Evolutionary conservation across 306 rosid species (phyloP).

Genomic region (Quercus aquifolioides): DNA sequence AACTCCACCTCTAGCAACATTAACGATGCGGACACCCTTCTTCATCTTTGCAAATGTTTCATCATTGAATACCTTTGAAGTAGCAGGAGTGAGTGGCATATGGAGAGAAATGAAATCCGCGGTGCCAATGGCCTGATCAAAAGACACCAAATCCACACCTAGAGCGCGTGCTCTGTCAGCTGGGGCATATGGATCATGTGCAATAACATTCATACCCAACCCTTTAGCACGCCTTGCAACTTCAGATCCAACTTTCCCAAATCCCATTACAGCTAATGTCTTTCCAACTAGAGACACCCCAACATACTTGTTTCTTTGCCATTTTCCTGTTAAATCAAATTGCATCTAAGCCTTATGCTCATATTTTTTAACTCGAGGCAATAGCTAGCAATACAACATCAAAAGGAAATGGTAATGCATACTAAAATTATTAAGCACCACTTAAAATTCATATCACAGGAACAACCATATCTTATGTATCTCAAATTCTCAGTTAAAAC

Average conservation of each 20-base stretch:
- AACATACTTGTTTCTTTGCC: conserved; percentile 85
- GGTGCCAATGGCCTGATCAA: conserved; percentile 67
- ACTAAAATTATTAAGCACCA: background rate
- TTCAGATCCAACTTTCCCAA: conserved; percentile 95
- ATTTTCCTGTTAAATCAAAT: conserved; percentile 48
- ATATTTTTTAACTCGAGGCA: background rate
- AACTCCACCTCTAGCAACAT: conserved; percentile 93
- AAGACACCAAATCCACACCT: conserved; percentile 85
- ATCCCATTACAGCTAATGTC: conserved; percentile 80
- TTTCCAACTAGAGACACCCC: conserved; percentile 96
- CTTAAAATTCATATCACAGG: too few relatives aligned
- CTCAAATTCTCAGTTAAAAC: too few relatives aligned
- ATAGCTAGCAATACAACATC: background rate
- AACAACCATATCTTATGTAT: too few relatives aligned
- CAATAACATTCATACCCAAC: conserved; percentile 79
- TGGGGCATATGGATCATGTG: conserved; percentile 94
- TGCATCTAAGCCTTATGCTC: background rate
- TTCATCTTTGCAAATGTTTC: conserved; percentile 67
- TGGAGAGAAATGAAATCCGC: conserved; percentile 89
- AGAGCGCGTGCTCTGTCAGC: conserved; percentile 85
- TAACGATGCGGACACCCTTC: conserved; percentile 75
- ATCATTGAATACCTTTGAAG: conserved; percentile 72
- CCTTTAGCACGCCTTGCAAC: conserved; percentile 91
- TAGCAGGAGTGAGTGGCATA: conserved; percentile 83
- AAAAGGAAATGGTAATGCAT: background rate